phyloP scores from a whole-genome alignment of 73 alveolate species.

The Paramecium tetraurelia region DNA sequence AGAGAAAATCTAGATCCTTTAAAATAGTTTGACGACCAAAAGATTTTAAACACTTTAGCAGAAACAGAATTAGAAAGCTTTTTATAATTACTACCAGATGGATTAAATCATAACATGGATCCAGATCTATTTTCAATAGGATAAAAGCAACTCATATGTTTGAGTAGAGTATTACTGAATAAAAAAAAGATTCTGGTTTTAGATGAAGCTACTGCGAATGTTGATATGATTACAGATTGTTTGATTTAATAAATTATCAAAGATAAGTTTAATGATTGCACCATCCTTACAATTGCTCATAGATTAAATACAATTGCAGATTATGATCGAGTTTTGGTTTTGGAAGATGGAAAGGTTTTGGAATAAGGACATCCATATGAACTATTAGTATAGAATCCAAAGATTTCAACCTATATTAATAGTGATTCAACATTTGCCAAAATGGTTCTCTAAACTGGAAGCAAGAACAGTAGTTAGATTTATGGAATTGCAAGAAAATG shows the following conservation, averaged over 20 bases:
- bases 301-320: slow-evolving; percentile 76
- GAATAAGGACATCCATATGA: slow-evolving; percentile 74
- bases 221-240: slow-evolving; percentile 74
- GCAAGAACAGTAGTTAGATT: not conserved
- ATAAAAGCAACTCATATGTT: slow-evolving; percentile 74
- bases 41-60: slow-evolving; percentile 64
- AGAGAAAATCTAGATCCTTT: slow-evolving; percentile 70
- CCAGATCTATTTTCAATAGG: slow-evolving; percentile 75
- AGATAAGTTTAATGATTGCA: slow-evolving; percentile 68
- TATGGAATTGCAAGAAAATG: not conserved
- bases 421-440: not conserved
- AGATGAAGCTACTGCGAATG: slow-evolving; percentile 88
- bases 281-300: slow-evolving; percentile 78
- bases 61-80: slow-evolving; percentile 77
- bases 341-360: slow-evolving; percentile 67
- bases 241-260: slow-evolving; percentile 66
- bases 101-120: slow-evolving; percentile 73
- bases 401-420: not conserved
- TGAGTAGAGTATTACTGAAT: slow-evolving; percentile 74
- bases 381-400: not conserved
- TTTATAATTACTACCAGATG: slow-evolving; percentile 66
- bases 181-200: slow-evolving; percentile 72
- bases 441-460: slow-evolving; percentile 23
- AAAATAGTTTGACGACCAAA: not conserved
- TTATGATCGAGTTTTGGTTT: slow-evolving; percentile 73